A percentile compares a stretch with the other conserved stretches of the same genome.
Conservation (phyloP, 1,284 basidiomycete genomes). For the Malassezia furfur region DNA sequence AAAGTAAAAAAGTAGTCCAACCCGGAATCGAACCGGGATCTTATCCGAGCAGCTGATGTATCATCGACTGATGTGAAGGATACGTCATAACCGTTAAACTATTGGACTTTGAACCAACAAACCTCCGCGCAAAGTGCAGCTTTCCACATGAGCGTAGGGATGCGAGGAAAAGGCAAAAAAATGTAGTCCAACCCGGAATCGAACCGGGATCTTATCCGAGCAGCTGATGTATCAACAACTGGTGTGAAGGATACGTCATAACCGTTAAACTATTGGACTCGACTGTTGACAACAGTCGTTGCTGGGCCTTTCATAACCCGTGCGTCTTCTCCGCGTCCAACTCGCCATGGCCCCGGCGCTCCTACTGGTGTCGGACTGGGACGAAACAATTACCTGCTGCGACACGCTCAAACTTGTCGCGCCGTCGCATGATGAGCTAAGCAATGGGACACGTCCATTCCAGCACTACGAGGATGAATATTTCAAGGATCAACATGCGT, state of each 20-base stretch:
- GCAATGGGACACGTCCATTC: conserved; percentile 16
- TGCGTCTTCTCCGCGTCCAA: not conserved
- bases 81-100: conserved; percentile 21
- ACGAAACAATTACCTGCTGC: conserved; percentile 39
- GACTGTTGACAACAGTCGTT: too few species aligned
- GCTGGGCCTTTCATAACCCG: not conserved
- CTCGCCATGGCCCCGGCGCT: conserved; percentile 2
- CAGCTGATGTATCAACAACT: not conserved
- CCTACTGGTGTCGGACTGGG: conserved; percentile 40
- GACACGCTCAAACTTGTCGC: conserved; percentile 40
- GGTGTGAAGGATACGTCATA: conserved; percentile 23
- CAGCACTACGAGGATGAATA: conserved; percentile 27
- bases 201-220: conserved; percentile 22
- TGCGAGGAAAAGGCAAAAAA: conserved; percentile 3
- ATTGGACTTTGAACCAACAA: not conserved
- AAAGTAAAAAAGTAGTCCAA: conserved; percentile 21
- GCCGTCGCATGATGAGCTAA: conserved; percentile 14
- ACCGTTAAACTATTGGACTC: conserved; percentile 16
- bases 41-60: conserved; percentile 12
- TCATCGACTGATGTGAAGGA: conserved; percentile 15
- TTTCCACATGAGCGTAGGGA: too few species aligned
- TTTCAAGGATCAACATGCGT: conserved; percentile 19
- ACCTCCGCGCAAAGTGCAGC: not conserved
- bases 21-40: conserved; percentile 23
- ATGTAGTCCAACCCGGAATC: conserved; percentile 22